Percentiles rank a stretch among this genome's conserved stretches.
Evolutionary conservation across 208 protist species (phyloP).

Genomic region (Tritrichomonas musculus): DNA sequence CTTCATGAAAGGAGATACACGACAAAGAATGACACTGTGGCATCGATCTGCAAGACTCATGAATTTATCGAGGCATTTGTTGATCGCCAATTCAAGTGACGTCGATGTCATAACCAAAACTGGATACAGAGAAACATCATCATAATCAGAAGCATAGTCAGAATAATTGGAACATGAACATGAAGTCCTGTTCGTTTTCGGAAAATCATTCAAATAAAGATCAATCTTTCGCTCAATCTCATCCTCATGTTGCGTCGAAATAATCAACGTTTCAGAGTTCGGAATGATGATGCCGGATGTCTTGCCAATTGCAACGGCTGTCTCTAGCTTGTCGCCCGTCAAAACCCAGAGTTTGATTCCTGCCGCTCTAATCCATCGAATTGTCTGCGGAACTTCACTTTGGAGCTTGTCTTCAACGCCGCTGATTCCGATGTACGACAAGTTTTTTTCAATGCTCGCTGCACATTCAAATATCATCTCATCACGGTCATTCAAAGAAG

Average conservation of each 20-base stretch:
- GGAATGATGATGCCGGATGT: slow-evolving; percentile 40
- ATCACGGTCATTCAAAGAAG: not conserved
- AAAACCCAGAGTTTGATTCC: slow-evolving; percentile 74
- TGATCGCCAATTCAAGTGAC: not conserved
- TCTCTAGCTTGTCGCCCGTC: slow-evolving; percentile 89
- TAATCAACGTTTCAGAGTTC: not conserved
- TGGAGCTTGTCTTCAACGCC: slow-evolving; percentile 34
- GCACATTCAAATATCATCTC: not conserved
- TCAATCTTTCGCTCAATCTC: not conserved
- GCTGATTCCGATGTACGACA: not conserved
- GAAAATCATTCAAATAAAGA: not conserved
- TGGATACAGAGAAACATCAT: not conserved
- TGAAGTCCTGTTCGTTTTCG: not conserved
- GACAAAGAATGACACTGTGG: slow-evolving; percentile 79
- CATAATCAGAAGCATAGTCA: not conserved
- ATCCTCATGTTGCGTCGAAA: not conserved
- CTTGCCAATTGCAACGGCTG: slow-evolving; percentile 51
- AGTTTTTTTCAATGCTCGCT: not conserved
- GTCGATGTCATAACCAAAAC: slow-evolving; percentile 34
- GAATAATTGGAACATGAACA: not conserved
- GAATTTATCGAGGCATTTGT: slow-evolving; percentile 6
- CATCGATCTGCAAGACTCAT: slow-evolving; percentile 52
- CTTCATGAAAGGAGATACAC: slow-evolving; percentile 95
- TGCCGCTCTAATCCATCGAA: not conserved
- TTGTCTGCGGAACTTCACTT: not conserved